Conservation (phyloP, 441 rosid species). For the Codiaeum variegatum region DNA sequence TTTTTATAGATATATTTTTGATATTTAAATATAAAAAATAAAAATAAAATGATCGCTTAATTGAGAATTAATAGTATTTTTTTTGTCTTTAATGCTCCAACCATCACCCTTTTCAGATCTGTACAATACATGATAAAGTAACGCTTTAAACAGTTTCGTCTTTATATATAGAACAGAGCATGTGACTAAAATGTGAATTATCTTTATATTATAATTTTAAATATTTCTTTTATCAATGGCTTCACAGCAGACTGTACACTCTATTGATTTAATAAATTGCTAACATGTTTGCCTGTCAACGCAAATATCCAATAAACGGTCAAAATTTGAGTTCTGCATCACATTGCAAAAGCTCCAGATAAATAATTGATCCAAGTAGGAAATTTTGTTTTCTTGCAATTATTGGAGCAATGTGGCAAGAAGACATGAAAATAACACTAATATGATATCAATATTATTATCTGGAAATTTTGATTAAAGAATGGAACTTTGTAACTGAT, state of each 20-base stretch:
- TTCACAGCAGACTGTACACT: not conserved
- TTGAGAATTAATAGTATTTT: too few species aligned
- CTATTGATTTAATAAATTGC: not conserved
- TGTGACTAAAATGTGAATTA: not conserved
- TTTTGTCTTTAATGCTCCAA: not conserved
- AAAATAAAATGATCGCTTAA: too few species aligned
- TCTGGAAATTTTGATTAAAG: not conserved
- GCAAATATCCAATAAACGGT: not conserved
- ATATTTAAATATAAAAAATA: too few species aligned
- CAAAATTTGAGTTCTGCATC: not conserved
- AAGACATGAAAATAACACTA: too few species aligned
- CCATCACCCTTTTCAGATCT: not conserved
- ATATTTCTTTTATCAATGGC: not conserved
- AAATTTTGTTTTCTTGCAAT: too few species aligned
- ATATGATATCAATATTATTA: too few species aligned
- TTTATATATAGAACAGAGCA: not conserved
- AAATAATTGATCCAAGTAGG: too few species aligned
- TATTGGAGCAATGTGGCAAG: not conserved
- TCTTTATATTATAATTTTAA: not conserved
- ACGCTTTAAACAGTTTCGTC: not conserved
- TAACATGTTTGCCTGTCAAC: not conserved
- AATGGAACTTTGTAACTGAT: not conserved
- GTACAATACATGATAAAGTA: not conserved
- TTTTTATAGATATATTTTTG: too few species aligned
- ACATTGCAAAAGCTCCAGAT: too few species aligned